These are phyloP conservation scores for Rhizopus delemar DNA, from an alignment of 371 early-diverging fungal species.

Conservation along the genomic window DNA sequence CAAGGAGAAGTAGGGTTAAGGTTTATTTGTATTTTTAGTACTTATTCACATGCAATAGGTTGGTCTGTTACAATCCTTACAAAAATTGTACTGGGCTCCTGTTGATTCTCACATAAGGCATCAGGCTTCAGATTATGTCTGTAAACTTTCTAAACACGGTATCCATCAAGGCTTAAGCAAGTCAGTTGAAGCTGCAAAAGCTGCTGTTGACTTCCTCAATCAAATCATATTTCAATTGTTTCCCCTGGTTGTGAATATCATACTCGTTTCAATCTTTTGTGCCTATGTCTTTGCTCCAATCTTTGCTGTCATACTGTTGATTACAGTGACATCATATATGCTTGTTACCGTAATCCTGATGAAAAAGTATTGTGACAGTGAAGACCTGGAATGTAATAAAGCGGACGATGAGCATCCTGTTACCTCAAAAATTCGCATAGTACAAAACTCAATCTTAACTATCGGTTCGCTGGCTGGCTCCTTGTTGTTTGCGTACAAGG, in stretches of 20 bases:
- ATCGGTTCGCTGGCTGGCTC: neutral
- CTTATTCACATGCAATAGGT: conserved; percentile 16
- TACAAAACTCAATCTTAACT: neutral
- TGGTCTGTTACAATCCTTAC: conserved; percentile 76
- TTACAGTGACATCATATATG: conserved; percentile 85
- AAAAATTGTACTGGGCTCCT: conserved; percentile 85
- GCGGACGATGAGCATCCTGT: neutral
- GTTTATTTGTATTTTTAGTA: neutral
- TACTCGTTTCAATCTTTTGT: conserved; percentile 74
- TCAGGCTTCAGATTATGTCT: conserved; percentile 79
- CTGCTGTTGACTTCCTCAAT: conserved; percentile 53
- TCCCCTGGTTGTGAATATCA: conserved; percentile 84
- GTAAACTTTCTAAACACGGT: conserved; percentile 76
- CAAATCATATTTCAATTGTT: conserved; percentile 84
- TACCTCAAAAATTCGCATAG: neutral
- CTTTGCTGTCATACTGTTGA: conserved; percentile 78
- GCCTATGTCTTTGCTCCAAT: conserved; percentile 67
- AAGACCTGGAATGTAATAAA: too few species aligned
- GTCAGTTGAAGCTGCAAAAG: conserved; percentile 40
- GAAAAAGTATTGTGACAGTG: conserved; percentile 38
- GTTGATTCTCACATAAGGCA: conserved; percentile 85
- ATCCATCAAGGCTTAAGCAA: conserved; percentile 90
- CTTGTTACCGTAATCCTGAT: conserved; percentile 78
- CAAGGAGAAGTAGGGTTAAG: conserved; percentile 57
- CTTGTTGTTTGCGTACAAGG: conserved; percentile 1